Evolutionary conservation across 1,139 yeast genomes (phyloP).

Genomic region (Suhomyces kunorum): DNA sequence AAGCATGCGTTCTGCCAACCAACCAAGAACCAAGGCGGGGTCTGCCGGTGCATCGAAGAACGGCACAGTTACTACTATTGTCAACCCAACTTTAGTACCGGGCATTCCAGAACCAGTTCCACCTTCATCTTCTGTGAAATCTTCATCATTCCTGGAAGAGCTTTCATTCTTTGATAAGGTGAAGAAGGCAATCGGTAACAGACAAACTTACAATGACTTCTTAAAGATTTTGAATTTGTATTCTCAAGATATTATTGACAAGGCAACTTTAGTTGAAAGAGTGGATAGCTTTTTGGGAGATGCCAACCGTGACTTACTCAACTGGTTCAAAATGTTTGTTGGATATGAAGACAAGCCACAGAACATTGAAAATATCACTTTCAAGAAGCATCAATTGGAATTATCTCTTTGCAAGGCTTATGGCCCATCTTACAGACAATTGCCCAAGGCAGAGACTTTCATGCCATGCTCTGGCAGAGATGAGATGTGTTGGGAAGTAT

Average conservation of each 20-base stretch:
- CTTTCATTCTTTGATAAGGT: conserved; percentile 89
- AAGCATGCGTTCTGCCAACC: conserved; percentile 46
- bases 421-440: conserved; percentile 90
- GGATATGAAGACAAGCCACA: conserved; percentile 79
- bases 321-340: conserved; percentile 91
- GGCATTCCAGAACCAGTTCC: conserved; percentile 86
- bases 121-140: conserved; percentile 54
- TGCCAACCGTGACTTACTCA: conserved; percentile 71
- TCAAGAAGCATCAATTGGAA: conserved; percentile 88
- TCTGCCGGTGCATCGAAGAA: conserved; percentile 16
- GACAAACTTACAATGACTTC: conserved; percentile 88
- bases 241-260: conserved; percentile 88
- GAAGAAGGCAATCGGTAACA: conserved; percentile 85
- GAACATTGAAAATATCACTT: conserved; percentile 82
- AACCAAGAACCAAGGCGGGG: conserved; percentile 7
- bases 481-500: conserved; percentile 98
- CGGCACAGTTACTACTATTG: conserved; percentile 27
- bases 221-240: conserved; percentile 81
- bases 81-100: conserved; percentile 72
- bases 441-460: conserved; percentile 92
- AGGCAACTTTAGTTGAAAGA: conserved; percentile 76
- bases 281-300: conserved; percentile 83
- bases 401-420: conserved; percentile 81
- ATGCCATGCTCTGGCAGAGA: conserved; percentile 99
- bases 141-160: conserved; percentile 74